phyloP scores from a whole-genome alignment of 768 basidiomycete species.

The Saitozyma podzolica region DNA sequence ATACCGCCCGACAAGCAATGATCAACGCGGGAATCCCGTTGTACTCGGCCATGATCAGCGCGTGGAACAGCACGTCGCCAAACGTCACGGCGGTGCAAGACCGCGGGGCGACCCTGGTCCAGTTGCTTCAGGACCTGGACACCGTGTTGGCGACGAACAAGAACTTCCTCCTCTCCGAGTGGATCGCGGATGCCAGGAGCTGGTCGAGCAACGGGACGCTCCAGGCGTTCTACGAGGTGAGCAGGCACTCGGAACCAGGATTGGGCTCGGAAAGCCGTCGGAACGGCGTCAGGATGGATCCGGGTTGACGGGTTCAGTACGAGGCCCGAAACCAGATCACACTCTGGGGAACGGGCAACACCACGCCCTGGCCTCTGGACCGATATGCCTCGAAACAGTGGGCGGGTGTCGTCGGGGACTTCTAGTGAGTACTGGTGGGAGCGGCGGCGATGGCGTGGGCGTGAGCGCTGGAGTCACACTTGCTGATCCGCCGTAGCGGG shows the following conservation, averaged over 20 bases:
- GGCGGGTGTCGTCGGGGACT: no score
- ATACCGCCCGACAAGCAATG: background rate
- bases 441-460: no score
- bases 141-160: background rate
- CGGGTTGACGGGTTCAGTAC: no score
- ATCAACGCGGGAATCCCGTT: background rate
- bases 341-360: no score
- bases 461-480: no score
- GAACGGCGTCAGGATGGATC: no score
- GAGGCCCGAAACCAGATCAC: no score
- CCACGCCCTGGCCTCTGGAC: no score
- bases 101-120: background rate
- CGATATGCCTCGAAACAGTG: no score
- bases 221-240: slow-evolving; percentile 1
- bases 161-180: background rate
- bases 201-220: background rate
- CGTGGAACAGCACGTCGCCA: background rate
- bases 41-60: background rate
- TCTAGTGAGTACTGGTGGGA: no score
- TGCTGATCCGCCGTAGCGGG: no score
- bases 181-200: background rate
- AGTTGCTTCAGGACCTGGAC: background rate
- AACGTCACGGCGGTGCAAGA: background rate
- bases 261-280: no score
- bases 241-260: background rate